Conservation (phyloP, 192 early-diverging fungal species). For the Coemansia guatemalensis region DNA sequence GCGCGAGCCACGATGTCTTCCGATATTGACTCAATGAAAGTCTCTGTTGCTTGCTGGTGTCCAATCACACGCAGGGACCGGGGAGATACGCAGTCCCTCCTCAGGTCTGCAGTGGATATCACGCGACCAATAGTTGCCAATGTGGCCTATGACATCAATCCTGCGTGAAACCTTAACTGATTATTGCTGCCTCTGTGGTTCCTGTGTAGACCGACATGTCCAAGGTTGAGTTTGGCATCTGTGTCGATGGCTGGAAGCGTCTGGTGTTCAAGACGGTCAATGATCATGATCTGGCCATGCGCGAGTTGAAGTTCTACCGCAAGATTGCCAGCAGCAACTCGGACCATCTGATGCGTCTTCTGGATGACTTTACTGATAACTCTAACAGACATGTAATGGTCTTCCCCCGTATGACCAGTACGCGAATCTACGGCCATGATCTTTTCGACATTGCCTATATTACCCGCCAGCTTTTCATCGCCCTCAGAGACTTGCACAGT, state of each 20-base stretch:
- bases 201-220: conserved; percentile 55
- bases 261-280: conserved; percentile 67
- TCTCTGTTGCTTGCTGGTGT: neutral
- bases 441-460: conserved; percentile 56
- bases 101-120: neutral
- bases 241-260: conserved; percentile 57
- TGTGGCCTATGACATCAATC: too few species aligned
- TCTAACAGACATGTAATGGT: conserved; percentile 59
- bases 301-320: conserved; percentile 58
- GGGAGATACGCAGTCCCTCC: too few species aligned
- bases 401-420: conserved; percentile 57
- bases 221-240: conserved; percentile 65
- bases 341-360: conserved; percentile 56
- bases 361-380: conserved; percentile 65
- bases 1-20: neutral
- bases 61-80: neutral
- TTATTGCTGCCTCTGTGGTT: conserved; percentile 1
- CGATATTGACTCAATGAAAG: neutral
- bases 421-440: conserved; percentile 55
- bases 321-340: conserved; percentile 42
- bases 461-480: conserved; percentile 55
- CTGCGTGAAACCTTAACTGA: neutral
- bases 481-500: conserved; percentile 61
- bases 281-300: conserved; percentile 54
- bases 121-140: neutral